phyloP scores from a whole-genome alignment of 352 stramenopile species.

The Pythium scleroteichum region DNA sequence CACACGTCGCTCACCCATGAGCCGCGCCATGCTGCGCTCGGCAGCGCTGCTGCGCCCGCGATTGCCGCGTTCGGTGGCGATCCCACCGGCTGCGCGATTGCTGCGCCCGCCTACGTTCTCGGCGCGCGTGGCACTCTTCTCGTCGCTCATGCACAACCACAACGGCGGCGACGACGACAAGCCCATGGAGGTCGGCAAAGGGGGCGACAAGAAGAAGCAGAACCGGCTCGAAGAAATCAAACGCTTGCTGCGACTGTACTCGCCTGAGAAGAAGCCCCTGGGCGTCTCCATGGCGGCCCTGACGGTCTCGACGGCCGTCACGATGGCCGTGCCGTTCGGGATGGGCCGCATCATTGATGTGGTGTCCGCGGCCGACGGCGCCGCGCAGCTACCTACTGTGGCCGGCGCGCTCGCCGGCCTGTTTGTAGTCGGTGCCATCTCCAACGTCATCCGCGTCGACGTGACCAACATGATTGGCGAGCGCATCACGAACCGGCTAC shows the following conservation, averaged over 20 bases:
- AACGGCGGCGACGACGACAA: conserved; percentile 9
- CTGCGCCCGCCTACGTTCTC: conserved; percentile 4
- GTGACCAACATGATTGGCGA: conserved; percentile 88
- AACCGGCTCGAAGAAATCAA: conserved; percentile 22
- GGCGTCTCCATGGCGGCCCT: conserved; percentile 65
- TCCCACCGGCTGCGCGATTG: background rate
- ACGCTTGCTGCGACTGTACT: conserved; percentile 46
- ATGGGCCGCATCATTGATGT: conserved; percentile 85
- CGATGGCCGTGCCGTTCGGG: conserved; percentile 77
- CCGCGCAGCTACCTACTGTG: conserved; percentile 46
- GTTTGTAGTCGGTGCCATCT: conserved; percentile 68
- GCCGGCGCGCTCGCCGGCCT: conserved; percentile 62
- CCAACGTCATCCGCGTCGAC: conserved; percentile 73
- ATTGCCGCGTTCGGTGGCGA: conserved; percentile 13
- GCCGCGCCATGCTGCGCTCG: conserved; percentile 23
- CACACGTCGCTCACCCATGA: conserved; percentile 4
- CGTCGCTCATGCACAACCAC: conserved; percentile 28
- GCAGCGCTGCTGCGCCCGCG: conserved; percentile 22
- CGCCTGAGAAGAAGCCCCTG: conserved; percentile 68
- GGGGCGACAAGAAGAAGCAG: conserved; percentile 12
- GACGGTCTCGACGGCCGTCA: conserved; percentile 66
- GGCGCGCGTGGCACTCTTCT: conserved; percentile 20
- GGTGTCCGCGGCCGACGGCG: conserved; percentile 46
- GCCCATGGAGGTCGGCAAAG: background rate
- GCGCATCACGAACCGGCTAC: conserved; percentile 76